phyloP scores from a whole-genome alignment of 345 rosid species.

The Brassica juncea region DNA sequence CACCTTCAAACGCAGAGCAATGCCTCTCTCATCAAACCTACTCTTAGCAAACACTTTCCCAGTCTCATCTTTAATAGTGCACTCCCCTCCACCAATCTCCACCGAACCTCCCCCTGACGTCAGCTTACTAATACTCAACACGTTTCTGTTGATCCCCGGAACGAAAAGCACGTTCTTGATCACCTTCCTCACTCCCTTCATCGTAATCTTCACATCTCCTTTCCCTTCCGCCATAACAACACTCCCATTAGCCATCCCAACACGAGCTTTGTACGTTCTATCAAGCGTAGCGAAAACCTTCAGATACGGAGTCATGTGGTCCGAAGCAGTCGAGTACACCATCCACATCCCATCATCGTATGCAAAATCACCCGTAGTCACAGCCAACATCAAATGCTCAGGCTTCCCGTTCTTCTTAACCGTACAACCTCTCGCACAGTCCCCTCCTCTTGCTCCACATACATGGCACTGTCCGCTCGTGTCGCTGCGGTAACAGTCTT shows the following conservation, averaged over 20 bases:
- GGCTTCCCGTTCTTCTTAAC: neutral
- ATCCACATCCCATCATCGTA: conserved; percentile 20
- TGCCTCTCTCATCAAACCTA: conserved; percentile 10
- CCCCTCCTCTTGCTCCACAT: conserved; percentile 22
- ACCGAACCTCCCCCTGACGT: neutral
- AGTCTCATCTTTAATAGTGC: neutral
- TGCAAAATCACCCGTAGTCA: neutral
- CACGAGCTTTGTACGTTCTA: neutral
- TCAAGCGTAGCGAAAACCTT: conserved; percentile 21
- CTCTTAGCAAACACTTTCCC: neutral
- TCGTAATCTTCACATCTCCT: conserved; percentile 18
- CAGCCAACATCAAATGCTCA: neutral
- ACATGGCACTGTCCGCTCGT: conserved; percentile 5
- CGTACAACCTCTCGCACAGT: neutral
- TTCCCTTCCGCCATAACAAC: conserved; percentile 6
- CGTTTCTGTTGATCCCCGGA: conserved; percentile 15
- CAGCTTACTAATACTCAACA: conserved; percentile 22
- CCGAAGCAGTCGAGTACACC: neutral
- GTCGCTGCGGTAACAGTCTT: conserved; percentile 5
- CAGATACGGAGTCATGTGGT: conserved; percentile 29
- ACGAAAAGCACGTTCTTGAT: conserved; percentile 25
- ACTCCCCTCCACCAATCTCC: neutral
- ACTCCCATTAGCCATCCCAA: neutral
- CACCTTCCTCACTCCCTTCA: conserved; percentile 1
- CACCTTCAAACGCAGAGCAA: conserved; percentile 25